These are phyloP conservation scores for Salix arbutifolia DNA, from an alignment of 345 rosid species.

Conservation along the genomic window DNA sequence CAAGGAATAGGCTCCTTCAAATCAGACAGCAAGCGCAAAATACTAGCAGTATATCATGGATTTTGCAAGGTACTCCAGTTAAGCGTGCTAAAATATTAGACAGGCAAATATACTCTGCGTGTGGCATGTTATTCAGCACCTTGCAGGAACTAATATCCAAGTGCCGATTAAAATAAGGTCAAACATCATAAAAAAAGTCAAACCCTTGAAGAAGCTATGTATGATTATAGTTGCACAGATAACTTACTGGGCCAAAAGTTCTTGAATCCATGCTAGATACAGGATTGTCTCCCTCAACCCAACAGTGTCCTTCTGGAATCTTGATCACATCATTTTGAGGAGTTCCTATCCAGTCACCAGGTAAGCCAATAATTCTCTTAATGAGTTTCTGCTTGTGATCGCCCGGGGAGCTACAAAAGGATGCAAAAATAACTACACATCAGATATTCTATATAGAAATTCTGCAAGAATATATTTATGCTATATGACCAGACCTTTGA, in stretches of 20 bases:
- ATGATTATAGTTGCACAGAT: background rate
- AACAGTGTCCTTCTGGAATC: conserved; percentile 82
- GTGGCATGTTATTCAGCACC: no score
- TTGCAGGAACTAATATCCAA: background rate
- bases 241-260: conserved; percentile 84
- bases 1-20: conserved; percentile 7
- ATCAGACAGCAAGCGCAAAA: background rate
- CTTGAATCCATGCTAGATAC: conserved; percentile 67
- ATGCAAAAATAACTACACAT: conserved; percentile 11
- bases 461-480: background rate
- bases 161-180: no score
- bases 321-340: conserved; percentile 49
- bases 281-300: conserved; percentile 91
- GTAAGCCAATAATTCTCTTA: conserved; percentile 87
- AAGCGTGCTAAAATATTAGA: background rate
- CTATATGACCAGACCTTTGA: background rate
- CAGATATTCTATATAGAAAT: conserved; percentile 16
- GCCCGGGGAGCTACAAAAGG: conserved; percentile 61
- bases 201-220: background rate
- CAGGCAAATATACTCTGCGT: background rate
- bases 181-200: no score
- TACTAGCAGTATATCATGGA: background rate
- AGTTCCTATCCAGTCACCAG: conserved; percentile 79
- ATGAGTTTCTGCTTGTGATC: conserved; percentile 60
- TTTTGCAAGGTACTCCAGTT: background rate